These are phyloP conservation scores for Lycium barbarum DNA, from an alignment of 257 asterid genomes.

Conservation along the genomic window DNA sequence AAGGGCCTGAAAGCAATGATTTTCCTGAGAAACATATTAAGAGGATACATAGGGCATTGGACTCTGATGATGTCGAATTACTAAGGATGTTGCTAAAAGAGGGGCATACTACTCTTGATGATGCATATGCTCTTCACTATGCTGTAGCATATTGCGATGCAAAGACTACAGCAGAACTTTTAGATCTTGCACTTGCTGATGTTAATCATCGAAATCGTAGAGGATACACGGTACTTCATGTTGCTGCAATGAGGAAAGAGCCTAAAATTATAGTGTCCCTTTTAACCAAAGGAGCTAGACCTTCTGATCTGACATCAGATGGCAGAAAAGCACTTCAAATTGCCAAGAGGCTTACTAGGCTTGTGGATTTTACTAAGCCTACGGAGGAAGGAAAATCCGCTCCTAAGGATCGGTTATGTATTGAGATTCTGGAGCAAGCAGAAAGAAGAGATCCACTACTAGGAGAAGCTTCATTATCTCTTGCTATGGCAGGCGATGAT, in stretches of 20 bases:
- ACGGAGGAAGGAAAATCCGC: conserved; percentile 79
- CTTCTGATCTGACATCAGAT: conserved; percentile 88
- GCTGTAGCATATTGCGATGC: conserved; percentile 97
- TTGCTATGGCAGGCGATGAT: conserved; percentile 97
- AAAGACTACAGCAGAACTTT: conserved; percentile 90
- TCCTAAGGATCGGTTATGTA: conserved; percentile 83
- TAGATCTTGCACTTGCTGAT: conserved; percentile 89
- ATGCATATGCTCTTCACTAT: conserved; percentile 87
- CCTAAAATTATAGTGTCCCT: conserved; percentile 90
- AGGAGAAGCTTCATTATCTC: conserved; percentile 95
- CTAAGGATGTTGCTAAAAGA: conserved; percentile 90
- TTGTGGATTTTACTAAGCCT: conserved; percentile 62
- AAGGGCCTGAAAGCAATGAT: conserved; percentile 48
- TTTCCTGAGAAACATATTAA: conserved; percentile 84
- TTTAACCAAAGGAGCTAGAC: conserved; percentile 92
- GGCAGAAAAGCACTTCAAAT: conserved; percentile 96
- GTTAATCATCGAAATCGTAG: conserved; percentile 77
- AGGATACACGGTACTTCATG: conserved; percentile 93
- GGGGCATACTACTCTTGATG: conserved; percentile 81
- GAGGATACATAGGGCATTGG: conserved; percentile 93
- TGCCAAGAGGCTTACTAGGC: conserved; percentile 84
- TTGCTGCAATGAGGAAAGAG: conserved; percentile 95
- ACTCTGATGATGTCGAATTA: conserved; percentile 93
- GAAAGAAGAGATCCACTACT: conserved; percentile 88
- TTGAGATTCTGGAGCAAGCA: conserved; percentile 96